Evolutionary conservation across 768 basidiomycete species (phyloP).

Genomic region (Suillus variegatus): DNA sequence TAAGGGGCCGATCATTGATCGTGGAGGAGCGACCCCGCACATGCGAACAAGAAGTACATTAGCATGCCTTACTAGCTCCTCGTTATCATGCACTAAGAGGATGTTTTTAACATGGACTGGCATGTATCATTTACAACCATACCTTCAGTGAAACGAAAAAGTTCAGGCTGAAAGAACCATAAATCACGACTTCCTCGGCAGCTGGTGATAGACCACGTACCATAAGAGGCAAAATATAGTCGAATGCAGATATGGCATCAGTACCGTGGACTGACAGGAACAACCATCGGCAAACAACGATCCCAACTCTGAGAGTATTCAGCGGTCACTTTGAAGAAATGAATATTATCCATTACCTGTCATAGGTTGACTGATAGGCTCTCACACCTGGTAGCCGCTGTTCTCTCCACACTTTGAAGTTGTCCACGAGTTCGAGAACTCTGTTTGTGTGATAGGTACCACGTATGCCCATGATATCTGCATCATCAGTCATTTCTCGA

Average conservation of each 20-base stretch:
- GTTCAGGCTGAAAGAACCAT: conserved; percentile 54
- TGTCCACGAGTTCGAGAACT: conserved; percentile 59
- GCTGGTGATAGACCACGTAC: conserved; percentile 37
- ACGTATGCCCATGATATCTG: conserved; percentile 77
- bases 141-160: conserved; percentile 78
- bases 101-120: conserved; percentile 3
- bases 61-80: conserved; percentile 66
- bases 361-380: conserved; percentile 86
- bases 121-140: conserved; percentile 2
- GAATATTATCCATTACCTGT: conserved; percentile 48
- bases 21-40: conserved; percentile 83
- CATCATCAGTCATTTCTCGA: conserved; percentile 49
- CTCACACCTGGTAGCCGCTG: conserved; percentile 73
- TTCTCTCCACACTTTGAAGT: conserved; percentile 69
- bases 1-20: conserved; percentile 64
- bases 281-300: conserved; percentile 76
- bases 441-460: conserved; percentile 61
- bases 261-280: conserved; percentile 74
- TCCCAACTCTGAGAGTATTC: conserved; percentile 48
- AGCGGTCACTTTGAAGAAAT: background rate
- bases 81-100: conserved; percentile 65
- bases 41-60: conserved; percentile 76
- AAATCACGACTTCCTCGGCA: conserved; percentile 1
- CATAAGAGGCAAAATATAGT: conserved; percentile 82
- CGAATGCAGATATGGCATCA: conserved; percentile 74